Evolutionary conservation across 148 eudicot species (phyloP), one percentile per base, ranked within the genome.

Genomic region (Persicaria maculosa): DNA sequence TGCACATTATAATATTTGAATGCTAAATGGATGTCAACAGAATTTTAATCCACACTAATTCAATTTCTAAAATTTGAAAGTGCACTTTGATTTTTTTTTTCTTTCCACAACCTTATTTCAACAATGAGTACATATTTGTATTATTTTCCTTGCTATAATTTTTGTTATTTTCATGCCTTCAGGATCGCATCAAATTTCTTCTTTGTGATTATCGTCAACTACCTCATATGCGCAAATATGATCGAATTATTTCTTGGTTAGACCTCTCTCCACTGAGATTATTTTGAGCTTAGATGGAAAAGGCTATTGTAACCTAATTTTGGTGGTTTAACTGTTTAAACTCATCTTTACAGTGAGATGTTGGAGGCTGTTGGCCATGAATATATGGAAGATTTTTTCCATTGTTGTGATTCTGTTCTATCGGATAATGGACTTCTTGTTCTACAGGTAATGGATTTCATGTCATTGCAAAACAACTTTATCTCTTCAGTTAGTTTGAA

Each of bases 301-400:
- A 31, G 40, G 40, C 40, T 31, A 31, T 1, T 2, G 17, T 50
- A 15, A 10, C n/a, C 6, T 12, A 31, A 31, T 52, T 52, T 52
- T 15, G 55, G 17, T 52, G 5, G 9, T 58, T 58, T 20, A 20
- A 31, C 31, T 36, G 40, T 64, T 40, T 12, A 12, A 64, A 64
- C 14, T 31, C 12, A 40, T 36, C 16, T 5, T 47, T 50, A 75
- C 80, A 93, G 98, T 77, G 98, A 84, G 88, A 89, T 93, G 98
- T 72, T 93, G 75, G 98, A 93, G 79, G 83, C 85, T 47, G 94
- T 93, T 43, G 98, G 98, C 25, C 97, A 93, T 71, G 97, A 93
- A 75, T 93, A 72, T 73, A 82, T 89, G 91, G 90, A 86, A 58
- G 91, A 88, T 31, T 93, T 91, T 57, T 91, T 91, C 52, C 77